Evolutionary conservation across 768 basidiomycete species (phyloP).

Genomic region (Kockovaella imperatae): DNA sequence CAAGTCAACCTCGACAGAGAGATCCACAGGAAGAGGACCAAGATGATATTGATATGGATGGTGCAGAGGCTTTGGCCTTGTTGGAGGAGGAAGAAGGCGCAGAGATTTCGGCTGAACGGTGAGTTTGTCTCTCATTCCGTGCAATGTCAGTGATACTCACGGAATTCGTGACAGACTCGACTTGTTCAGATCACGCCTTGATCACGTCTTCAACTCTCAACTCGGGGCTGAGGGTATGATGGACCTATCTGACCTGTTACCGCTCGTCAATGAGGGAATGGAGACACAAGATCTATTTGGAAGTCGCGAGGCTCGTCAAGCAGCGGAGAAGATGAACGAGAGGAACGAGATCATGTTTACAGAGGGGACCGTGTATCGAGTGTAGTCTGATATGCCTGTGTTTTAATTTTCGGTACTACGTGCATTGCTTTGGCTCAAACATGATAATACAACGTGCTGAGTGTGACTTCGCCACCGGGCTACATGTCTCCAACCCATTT

Average conservation of each 20-base stretch:
- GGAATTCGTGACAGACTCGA: slow-evolving; percentile 52
- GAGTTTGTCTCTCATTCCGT: not conserved
- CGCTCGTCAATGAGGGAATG: slow-evolving; percentile 69
- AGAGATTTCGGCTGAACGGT: slow-evolving; percentile 23
- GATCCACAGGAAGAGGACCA: slow-evolving; percentile 8
- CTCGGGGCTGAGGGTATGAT: slow-evolving; percentile 67
- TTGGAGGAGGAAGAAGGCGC: slow-evolving; percentile 6
- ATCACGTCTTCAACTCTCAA: slow-evolving; percentile 56
- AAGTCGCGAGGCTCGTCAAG: slow-evolving; percentile 66
- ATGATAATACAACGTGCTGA: too few species aligned
- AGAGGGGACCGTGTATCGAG: slow-evolving; percentile 67
- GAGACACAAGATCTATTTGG: slow-evolving; percentile 64
- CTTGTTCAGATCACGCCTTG: slow-evolving; percentile 72
- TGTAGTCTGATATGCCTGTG: slow-evolving; percentile 9
- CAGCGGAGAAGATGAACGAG: slow-evolving; percentile 65
- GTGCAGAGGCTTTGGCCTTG: slow-evolving; percentile 19
- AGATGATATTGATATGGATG: slow-evolving; percentile 36
- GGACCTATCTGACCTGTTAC: slow-evolving; percentile 61
- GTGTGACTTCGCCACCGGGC: too few species aligned
- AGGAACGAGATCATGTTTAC: slow-evolving; percentile 79
- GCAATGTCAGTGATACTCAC: not conserved
- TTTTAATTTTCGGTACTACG: not conserved
- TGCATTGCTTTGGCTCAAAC: too few species aligned
- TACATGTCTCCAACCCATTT: slow-evolving; percentile 40
- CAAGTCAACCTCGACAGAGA: not conserved